These are phyloP conservation scores for Hypoxylon sp. DNA, from an alignment of 2,329 filamentous ascomycete species.

Conservation along the genomic window DNA sequence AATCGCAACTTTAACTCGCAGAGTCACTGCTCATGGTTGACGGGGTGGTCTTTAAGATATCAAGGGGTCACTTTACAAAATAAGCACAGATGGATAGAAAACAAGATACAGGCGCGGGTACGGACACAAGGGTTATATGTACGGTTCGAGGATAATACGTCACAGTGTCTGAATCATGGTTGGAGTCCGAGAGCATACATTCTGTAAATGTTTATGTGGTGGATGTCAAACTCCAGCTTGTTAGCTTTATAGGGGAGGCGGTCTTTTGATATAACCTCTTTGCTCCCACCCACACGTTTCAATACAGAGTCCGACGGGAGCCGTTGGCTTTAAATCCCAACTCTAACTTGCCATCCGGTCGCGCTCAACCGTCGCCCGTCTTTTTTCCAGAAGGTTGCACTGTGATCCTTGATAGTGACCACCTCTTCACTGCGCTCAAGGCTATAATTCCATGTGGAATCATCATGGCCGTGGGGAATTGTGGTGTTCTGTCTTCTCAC, in stretches of 20 bases:
- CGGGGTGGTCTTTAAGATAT: not conserved
- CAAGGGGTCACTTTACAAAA: not conserved
- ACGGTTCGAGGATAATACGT: conserved; percentile 12
- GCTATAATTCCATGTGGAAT: not conserved
- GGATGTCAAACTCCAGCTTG: conserved; percentile 7
- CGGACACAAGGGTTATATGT: not conserved
- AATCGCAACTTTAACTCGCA: not conserved
- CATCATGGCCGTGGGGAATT: not conserved
- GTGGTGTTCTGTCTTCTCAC: not conserved
- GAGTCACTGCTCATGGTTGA: not conserved
- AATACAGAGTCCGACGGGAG: not conserved
- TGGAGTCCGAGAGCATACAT: conserved; percentile 16
- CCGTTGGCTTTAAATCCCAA: not conserved
- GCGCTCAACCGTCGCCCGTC: not conserved
- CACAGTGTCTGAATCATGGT: conserved; percentile 23
- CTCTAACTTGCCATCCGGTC: not conserved
- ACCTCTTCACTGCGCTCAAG: not conserved
- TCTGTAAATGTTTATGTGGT: conserved; percentile 21
- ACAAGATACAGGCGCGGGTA: not conserved
- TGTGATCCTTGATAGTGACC: not conserved
- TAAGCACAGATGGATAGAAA: not conserved
- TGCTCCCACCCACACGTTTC: conserved; percentile 1
- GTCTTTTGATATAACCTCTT: conserved; percentile 10
- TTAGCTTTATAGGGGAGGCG: not conserved
- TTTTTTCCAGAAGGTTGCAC: not conserved